Evolutionary conservation across 192 early-diverging fungal genomes (phyloP).

Genomic region (Rhizophagus clarus): DNA sequence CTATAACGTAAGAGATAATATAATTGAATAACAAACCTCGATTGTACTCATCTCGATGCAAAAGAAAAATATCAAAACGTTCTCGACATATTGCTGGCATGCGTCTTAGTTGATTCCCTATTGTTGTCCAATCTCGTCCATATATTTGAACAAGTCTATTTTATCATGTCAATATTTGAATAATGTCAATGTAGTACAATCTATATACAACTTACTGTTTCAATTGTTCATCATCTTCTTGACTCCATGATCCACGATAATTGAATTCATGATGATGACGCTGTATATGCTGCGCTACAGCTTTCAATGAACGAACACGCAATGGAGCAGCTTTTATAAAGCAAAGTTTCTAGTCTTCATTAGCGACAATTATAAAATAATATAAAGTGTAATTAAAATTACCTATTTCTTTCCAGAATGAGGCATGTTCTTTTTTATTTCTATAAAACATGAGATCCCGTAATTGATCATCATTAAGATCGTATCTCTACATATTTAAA

Average conservation of each 20-base stretch:
- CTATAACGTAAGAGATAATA: background rate
- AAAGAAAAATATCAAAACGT: conserved; percentile 35
- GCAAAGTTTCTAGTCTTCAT: background rate
- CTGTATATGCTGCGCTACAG: conserved; percentile 36
- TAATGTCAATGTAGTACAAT: background rate
- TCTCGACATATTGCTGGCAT: conserved; percentile 40
- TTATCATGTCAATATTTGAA: background rate
- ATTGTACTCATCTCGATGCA: conserved; percentile 13
- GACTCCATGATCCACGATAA: conserved; percentile 37
- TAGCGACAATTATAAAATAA: background rate
- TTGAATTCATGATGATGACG: conserved; percentile 38
- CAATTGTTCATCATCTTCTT: conserved; percentile 37
- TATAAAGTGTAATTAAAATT: background rate
- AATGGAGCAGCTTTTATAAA: conserved; percentile 29
- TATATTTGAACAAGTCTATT: conserved; percentile 25
- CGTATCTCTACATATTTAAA: background rate
- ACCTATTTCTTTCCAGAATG: conserved; percentile 40
- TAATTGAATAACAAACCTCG: background rate
- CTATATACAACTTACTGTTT: background rate
- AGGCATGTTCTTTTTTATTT: conserved; percentile 32
- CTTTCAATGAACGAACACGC: conserved; percentile 33
- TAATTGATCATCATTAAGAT: conserved; percentile 1
- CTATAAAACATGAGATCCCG: background rate
- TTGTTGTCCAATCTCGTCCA: conserved; percentile 38
- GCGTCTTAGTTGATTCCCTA: conserved; percentile 36